Evolutionary conservation across 2,329 filamentous ascomycete genomes (phyloP), one percentile per base, ranked within the genome.

Genomic region (Penicillium occitanis): DNA sequence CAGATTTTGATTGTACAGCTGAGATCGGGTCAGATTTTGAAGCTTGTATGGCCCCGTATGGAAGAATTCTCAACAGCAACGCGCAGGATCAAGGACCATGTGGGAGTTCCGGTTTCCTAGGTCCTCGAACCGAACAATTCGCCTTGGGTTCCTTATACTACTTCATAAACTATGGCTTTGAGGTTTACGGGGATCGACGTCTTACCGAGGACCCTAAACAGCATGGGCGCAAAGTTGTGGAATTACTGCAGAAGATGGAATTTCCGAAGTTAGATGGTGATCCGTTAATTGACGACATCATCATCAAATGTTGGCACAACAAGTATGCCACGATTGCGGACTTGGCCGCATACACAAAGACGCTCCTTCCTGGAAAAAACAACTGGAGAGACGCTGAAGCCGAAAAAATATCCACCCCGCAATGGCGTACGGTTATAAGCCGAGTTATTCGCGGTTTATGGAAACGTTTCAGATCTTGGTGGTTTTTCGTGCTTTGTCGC

Each of bases 111-210:
- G 70, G 73, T n/a, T 69, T 71, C 10, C 50, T 76, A 19, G 69
- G 72, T 13, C 68, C 74, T 68, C 69, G 73, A 61, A 76, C 73
- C 55, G 73, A 76, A 46, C 71, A 75, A 50, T 77, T 77, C n/a
- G 71, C 74, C 8, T 69, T 77, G 1, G 73, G 73, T 53, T 76
- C 73, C 2, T 65, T 77, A 8, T 77, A 70, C 58, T 77, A 76
- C 35, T 50, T 72, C 0, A 75, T 75, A 76, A 76, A 75, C 68
- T 76, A 77, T 46, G 71, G 73, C 6, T 73, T 72, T 69, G 69
- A 75, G 46, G 70, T 75, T 57, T 75, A 76, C 65, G 35, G 7
- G 28, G 71, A 76, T 68, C 69, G 55, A 55, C 68, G 65, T 62
- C 69, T 76, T 57, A 63, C 66, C 3, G 66, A 74, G 2, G 70